Conservation (phyloP, 176 grass and related monocot species). For the Triticum turgidum region DNA sequence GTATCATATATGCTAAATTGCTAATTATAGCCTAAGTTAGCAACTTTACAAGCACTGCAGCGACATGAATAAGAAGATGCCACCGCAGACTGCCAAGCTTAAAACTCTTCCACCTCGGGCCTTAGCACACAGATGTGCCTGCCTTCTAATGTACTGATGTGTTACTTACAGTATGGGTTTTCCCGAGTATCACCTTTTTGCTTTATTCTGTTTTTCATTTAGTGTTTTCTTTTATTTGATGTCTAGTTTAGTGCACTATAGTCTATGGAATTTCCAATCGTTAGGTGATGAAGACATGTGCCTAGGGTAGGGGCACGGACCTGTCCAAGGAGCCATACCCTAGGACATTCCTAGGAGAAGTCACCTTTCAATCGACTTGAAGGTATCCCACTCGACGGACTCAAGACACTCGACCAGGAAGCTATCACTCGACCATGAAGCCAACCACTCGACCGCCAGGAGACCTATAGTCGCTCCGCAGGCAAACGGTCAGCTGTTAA, state of each 20-base stretch:
- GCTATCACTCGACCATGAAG: no score
- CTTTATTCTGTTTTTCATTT: not conserved
- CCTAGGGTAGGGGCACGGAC: no score
- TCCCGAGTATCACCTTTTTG: not conserved
- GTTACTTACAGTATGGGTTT: not conserved
- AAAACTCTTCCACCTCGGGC: not conserved
- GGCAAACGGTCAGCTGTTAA: no score
- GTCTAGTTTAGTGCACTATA: not conserved
- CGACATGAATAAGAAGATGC: not conserved
- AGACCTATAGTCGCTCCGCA: no score
- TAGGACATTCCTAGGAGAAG: no score
- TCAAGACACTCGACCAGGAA: no score
- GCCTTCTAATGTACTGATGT: not conserved
- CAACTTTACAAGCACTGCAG: not conserved
- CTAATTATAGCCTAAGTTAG: not conserved
- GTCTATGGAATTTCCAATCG: not conserved
- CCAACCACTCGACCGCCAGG: no score
- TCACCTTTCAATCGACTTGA: no score
- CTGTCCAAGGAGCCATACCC: no score
- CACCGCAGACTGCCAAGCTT: not conserved
- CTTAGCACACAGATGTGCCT: not conserved
- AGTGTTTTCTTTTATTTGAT: not conserved
- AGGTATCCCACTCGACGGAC: no score
- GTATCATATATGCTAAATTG: not conserved
- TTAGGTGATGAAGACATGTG: not conserved